Evolutionary conservation across 1,284 basidiomycete genomes (phyloP).

Genomic region (Puccinia coronata): DNA sequence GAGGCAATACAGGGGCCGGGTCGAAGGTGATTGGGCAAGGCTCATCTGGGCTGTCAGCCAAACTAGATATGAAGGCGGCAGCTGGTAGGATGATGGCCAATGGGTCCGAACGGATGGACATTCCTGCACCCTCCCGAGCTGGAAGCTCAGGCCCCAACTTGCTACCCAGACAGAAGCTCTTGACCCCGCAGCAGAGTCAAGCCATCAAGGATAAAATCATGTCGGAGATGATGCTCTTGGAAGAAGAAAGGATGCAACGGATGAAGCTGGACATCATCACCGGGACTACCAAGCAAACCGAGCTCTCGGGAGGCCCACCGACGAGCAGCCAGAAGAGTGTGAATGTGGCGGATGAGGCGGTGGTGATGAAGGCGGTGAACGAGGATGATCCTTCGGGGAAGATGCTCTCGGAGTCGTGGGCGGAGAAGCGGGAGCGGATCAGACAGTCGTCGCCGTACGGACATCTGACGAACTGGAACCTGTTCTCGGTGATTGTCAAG

Average conservation of each 20-base stretch:
- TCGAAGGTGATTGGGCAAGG: constrained; percentile 50
- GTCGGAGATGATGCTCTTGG: constrained; percentile 95
- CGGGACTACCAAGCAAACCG: constrained; percentile 7
- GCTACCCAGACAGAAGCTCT: constrained; percentile 54
- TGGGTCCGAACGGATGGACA: constrained; percentile 50
- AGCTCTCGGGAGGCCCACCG: constrained; percentile 10
- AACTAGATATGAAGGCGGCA: constrained; percentile 52
- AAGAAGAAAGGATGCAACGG: constrained; percentile 92
- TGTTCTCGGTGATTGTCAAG: constrained; percentile 94
- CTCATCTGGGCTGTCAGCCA: constrained; percentile 50
- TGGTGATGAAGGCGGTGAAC: constrained; percentile 88
- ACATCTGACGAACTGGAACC: constrained; percentile 74
- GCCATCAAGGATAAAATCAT: constrained; percentile 94
- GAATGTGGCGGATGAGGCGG: constrained; percentile 55
- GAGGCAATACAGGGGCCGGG: neutral
- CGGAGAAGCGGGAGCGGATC: constrained; percentile 91
- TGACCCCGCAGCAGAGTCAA: constrained; percentile 77
- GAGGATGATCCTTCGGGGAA: constrained; percentile 96
- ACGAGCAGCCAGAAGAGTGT: constrained; percentile 61
- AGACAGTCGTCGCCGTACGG: constrained; percentile 91
- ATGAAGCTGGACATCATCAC: constrained; percentile 70
- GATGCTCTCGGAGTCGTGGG: constrained; percentile 94
- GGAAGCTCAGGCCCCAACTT: constrained; percentile 48
- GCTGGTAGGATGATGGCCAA: neutral
- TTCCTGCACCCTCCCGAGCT: constrained; percentile 27